Evolutionary conservation across 2,329 filamentous ascomycete genomes (phyloP).

Genomic region (Neopestalotiopsis sp.): DNA sequence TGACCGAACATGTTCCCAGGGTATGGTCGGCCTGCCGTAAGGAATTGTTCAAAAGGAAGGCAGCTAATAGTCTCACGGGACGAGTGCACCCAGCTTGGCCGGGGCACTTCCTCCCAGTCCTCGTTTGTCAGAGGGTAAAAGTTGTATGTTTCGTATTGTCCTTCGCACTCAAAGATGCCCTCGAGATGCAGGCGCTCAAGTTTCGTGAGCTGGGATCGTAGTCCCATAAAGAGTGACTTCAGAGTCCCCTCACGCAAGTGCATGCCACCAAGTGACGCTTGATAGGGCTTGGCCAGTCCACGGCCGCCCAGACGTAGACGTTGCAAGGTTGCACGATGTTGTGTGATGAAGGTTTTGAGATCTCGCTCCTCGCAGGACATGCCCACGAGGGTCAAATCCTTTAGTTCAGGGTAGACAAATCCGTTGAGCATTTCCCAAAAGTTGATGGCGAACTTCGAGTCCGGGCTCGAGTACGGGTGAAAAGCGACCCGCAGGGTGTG

Average conservation of each 20-base stretch:
- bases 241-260: constrained; percentile 51
- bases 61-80: constrained; percentile 42
- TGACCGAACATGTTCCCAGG: constrained; percentile 29
- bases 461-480: constrained; percentile 44
- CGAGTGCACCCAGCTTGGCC: constrained; percentile 35
- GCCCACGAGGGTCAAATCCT: constrained; percentile 49
- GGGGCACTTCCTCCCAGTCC: constrained; percentile 41
- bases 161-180: constrained; percentile 51
- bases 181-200: constrained; percentile 51
- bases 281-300: constrained; percentile 45
- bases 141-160: constrained; percentile 45
- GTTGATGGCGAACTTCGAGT: constrained; percentile 46
- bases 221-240: constrained; percentile 46
- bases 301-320: constrained; percentile 51
- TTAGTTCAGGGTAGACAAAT: constrained; percentile 44
- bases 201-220: constrained; percentile 42
- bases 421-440: constrained; percentile 45
- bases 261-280: constrained; percentile 48
- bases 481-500: constrained; percentile 47
- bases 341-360: constrained; percentile 47
- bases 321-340: constrained; percentile 45
- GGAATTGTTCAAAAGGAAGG: constrained; percentile 46
- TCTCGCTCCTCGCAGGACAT: constrained; percentile 50
- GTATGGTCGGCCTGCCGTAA: constrained; percentile 46
- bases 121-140: constrained; percentile 49